A percentile compares a stretch with the other conserved stretches of the same genome.
These are phyloP conservation scores for Platanthera zijinensis DNA, from an alignment of 106 monocot species.

Conservation along the genomic window DNA sequence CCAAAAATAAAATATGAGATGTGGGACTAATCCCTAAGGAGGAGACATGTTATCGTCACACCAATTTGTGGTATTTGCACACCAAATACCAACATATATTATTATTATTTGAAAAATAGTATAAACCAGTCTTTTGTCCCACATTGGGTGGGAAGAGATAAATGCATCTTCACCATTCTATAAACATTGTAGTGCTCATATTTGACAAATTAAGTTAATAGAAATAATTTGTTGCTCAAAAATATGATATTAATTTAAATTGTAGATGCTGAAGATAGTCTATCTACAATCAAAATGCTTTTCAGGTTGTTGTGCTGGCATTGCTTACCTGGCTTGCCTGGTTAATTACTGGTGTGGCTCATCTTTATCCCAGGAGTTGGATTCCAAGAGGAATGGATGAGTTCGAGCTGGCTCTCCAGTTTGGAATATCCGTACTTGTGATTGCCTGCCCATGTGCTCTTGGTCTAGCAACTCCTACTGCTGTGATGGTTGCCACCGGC, in stretches of 20 bases:
- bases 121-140: too few species aligned
- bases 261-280: not conserved
- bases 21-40: too few species aligned
- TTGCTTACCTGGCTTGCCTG: slow-evolving; percentile 78
- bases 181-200: too few species aligned
- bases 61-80: too few species aligned
- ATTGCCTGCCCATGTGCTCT: slow-evolving; percentile 95
- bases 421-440: slow-evolving; percentile 91
- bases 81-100: too few species aligned
- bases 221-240: too few species aligned
- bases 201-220: too few species aligned
- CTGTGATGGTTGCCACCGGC: slow-evolving; percentile 98
- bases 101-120: too few species aligned
- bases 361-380: slow-evolving; percentile 76
- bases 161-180: too few species aligned
- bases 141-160: too few species aligned
- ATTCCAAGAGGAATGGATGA: slow-evolving; percentile 78
- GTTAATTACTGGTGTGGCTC: slow-evolving; percentile 56
- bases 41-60: too few species aligned
- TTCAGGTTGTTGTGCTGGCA: slow-evolving; percentile 59
- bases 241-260: not conserved
- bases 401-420: slow-evolving; percentile 87
- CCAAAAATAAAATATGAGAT: too few species aligned
- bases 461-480: slow-evolving; percentile 93
- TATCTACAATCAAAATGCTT: not conserved